Evolutionary conservation across 148 eudicot species (phyloP).

Genomic region (Bassia scoparia): DNA sequence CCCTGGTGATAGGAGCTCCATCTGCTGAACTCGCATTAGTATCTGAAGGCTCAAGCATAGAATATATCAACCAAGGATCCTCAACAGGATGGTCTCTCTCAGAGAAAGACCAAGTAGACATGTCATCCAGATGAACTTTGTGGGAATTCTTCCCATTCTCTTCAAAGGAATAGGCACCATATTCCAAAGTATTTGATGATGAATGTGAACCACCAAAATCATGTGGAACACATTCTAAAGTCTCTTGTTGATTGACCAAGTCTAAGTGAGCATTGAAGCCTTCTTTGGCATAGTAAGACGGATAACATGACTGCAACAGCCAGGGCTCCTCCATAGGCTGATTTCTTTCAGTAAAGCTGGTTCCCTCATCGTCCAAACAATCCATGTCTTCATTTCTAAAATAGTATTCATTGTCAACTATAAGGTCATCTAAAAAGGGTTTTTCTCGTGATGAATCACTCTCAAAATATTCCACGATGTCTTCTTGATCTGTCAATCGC

Average conservation of each 20-base stretch:
- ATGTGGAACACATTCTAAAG: constrained; percentile 18
- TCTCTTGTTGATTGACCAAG: constrained; percentile 26
- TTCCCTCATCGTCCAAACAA: constrained; percentile 21
- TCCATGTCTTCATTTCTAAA: constrained; percentile 22
- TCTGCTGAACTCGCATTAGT: constrained; percentile 25
- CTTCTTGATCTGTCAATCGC: constrained; percentile 68
- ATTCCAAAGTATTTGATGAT: constrained; percentile 10
- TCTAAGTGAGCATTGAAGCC: constrained; percentile 25
- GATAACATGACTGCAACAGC: constrained; percentile 42
- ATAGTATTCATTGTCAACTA: constrained; percentile 29
- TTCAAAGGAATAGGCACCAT: constrained; percentile 14
- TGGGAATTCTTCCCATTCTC: constrained; percentile 23
- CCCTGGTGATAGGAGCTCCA: background rate
- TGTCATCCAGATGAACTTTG: constrained; percentile 15
- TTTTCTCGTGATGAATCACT: constrained; percentile 38
- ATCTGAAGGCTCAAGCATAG: constrained; percentile 24
- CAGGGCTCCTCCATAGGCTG: constrained; percentile 88
- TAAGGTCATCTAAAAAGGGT: constrained; percentile 37
- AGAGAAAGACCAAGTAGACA: constrained; percentile 28
- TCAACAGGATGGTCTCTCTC: constrained; percentile 57
- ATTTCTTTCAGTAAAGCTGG: constrained; percentile 28
- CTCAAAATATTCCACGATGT: constrained; percentile 32
- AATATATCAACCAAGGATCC: constrained; percentile 78
- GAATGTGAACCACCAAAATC: constrained; percentile 24
- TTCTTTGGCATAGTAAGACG: constrained; percentile 26